Conservation (phyloP, 768 basidiomycete species). For the Termitomyces sp. region DNA sequence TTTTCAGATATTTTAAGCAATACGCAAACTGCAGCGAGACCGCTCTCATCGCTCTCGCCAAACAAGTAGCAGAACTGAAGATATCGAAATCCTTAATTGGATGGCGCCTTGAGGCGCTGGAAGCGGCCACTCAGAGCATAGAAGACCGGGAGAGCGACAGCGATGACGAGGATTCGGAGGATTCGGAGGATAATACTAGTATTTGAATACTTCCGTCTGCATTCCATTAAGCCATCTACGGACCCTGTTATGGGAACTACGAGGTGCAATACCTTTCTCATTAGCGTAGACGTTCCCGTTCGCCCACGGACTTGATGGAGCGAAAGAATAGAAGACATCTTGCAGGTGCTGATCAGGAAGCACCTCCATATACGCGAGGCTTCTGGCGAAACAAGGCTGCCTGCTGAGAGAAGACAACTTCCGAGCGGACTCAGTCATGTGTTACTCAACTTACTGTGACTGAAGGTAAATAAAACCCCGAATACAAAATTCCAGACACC, state of each 20-base stretch:
- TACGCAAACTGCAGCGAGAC: constrained; percentile 50
- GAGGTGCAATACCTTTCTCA: not conserved
- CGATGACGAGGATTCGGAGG: constrained; percentile 57
- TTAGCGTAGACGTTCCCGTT: not conserved
- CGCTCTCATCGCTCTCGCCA: constrained; percentile 44
- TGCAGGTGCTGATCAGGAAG: constrained; percentile 15
- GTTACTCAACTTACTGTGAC: not conserved
- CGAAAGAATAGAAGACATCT: constrained; percentile 5
- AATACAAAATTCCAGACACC: not conserved
- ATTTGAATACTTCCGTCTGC: constrained; percentile 3
- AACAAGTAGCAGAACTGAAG: constrained; percentile 34
- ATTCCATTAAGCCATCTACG: constrained; percentile 5
- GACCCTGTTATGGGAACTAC: not conserved
- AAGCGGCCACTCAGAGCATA: constrained; percentile 47
- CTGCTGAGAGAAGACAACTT: constrained; percentile 2
- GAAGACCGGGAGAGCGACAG: constrained; percentile 54
- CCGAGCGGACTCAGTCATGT: not conserved
- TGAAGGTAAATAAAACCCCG: not conserved
- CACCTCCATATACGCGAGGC: not conserved
- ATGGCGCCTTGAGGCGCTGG: constrained; percentile 71
- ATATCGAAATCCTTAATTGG: constrained; percentile 59
- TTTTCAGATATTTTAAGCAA: not conserved
- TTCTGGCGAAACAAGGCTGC: not conserved
- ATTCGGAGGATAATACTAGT: constrained; percentile 11
- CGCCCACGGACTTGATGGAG: constrained; percentile 9